Evolutionary conservation across 31 red algal genomes (phyloP).

Genomic region (Porphyra umbilicalis): DNA sequence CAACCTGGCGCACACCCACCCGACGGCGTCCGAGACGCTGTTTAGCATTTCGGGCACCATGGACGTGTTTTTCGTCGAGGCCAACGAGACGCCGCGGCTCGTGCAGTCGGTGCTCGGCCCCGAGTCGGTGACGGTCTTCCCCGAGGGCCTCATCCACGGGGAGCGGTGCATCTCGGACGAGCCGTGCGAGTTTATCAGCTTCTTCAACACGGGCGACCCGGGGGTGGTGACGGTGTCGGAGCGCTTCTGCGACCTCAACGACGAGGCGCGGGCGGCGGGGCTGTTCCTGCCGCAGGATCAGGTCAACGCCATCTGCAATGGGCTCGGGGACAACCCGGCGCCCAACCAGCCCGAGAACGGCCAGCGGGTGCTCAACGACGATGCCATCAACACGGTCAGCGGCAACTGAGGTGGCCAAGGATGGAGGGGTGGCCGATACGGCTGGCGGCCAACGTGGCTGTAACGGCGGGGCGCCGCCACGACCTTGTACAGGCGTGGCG

Average conservation of each 20-base stretch:
- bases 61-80: neutral
- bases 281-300: neutral
- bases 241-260: neutral
- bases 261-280: neutral
- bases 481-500: too few species aligned
- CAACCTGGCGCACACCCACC: constrained; percentile 12
- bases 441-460: too few species aligned
- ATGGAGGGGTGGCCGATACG: too few species aligned
- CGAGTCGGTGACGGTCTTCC: neutral
- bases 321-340: neutral
- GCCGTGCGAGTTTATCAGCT: neutral
- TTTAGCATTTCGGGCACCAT: neutral
- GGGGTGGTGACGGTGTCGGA: neutral
- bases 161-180: neutral
- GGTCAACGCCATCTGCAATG: neutral
- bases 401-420: neutral
- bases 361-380: neutral
- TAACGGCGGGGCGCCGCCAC: too few species aligned
- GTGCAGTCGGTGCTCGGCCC: neutral
- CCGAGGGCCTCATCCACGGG: constrained; percentile 2
- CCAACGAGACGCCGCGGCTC: neutral
- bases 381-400: neutral
- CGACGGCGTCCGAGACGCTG: constrained; percentile 2
- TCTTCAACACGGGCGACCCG: constrained; percentile 9
- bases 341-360: neutral